phyloP scores from a whole-genome alignment of 164 flowering plant genomes.

The Tetracentron sinense region DNA sequence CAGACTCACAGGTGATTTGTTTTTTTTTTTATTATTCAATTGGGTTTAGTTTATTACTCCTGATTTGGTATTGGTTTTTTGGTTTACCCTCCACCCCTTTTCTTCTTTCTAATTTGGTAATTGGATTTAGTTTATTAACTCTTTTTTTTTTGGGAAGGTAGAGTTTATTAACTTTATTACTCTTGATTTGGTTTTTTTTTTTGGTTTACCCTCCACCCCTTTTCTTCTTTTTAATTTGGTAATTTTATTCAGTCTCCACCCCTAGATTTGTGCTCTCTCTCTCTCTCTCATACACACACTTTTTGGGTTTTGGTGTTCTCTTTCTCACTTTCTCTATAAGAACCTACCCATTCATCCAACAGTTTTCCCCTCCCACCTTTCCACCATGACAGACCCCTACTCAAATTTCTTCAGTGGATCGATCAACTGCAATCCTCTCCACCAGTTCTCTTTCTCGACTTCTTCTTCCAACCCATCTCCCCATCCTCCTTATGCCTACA shows the following conservation, averaged over 20 bases:
- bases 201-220: not conserved
- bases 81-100: not conserved
- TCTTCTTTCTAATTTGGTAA: conserved; percentile 1
- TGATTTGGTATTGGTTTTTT: conserved; percentile 4
- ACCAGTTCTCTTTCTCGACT: conserved; percentile 22
- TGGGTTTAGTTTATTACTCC: conserved; percentile 2
- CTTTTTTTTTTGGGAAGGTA: not conserved
- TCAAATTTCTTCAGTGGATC: conserved; percentile 55
- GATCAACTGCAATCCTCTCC: conserved; percentile 32
- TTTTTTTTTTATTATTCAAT: conserved; percentile 1
- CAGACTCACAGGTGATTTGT: not conserved
- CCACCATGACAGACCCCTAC: conserved; percentile 63
- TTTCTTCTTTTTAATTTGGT: conserved; percentile 5
- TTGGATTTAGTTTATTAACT: not conserved
- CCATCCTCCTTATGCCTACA: conserved; percentile 20
- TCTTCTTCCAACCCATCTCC: conserved; percentile 28
- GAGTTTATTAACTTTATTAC: conserved; percentile 8
- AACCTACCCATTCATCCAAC: conserved; percentile 18
- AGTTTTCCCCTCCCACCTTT: conserved; percentile 13
- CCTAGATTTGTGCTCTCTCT: conserved; percentile 13
- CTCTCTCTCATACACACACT: too few species aligned
- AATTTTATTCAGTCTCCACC: conserved; percentile 5
- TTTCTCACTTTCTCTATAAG: conserved; percentile 21
- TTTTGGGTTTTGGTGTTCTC: too few species aligned
- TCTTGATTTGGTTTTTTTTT: conserved; percentile 6